Percentiles rank a stretch among this genome's conserved stretches.
These are phyloP conservation scores for Pleurostoma richardsiae DNA, from an alignment of 2,329 filamentous ascomycete species.

Conservation along the genomic window DNA sequence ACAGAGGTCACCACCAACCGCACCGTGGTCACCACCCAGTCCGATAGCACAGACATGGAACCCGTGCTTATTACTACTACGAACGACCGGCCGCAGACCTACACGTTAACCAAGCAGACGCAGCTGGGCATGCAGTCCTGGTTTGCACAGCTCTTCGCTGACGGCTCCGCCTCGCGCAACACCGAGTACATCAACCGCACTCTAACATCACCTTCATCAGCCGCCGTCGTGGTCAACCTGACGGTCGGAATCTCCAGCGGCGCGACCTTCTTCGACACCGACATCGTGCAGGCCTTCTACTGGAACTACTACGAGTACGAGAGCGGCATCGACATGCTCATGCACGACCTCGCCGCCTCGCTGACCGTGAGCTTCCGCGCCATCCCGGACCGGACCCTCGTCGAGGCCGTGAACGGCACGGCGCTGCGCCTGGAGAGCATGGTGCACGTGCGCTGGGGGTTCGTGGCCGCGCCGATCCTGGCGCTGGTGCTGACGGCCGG, in stretches of 20 bases:
- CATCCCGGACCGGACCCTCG: constrained; percentile 13
- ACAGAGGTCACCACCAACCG: constrained; percentile 13
- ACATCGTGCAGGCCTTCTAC: constrained; percentile 31
- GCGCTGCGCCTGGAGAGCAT: constrained; percentile 22
- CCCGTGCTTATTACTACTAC: constrained; percentile 13
- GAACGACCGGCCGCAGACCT: constrained; percentile 9
- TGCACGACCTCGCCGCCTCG: constrained; percentile 25
- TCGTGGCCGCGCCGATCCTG: constrained; percentile 22
- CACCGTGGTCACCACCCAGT: constrained; percentile 14
- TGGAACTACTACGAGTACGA: constrained; percentile 32
- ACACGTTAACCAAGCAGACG: constrained; percentile 18
- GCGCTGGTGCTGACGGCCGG: constrained; percentile 20
- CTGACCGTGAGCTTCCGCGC: constrained; percentile 27
- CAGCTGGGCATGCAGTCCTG: constrained; percentile 23
- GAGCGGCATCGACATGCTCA: constrained; percentile 24
- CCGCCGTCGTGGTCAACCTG: constrained; percentile 20
- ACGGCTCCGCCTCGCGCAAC: constrained; percentile 20
- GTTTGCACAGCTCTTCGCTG: constrained; percentile 21
- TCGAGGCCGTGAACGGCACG: constrained; percentile 17
- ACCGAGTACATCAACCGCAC: constrained; percentile 17
- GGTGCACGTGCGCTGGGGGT: constrained; percentile 28
- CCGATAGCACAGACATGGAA: constrained; percentile 9
- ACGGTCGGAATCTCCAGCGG: constrained; percentile 25
- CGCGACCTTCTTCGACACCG: constrained; percentile 25
- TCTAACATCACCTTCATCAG: constrained; percentile 13